A percentile compares a stretch with the other conserved stretches of the same genome.
Evolutionary conservation across 2,329 filamentous ascomycete species (phyloP).

Genomic region (Teratosphaeria epicoccoides): DNA sequence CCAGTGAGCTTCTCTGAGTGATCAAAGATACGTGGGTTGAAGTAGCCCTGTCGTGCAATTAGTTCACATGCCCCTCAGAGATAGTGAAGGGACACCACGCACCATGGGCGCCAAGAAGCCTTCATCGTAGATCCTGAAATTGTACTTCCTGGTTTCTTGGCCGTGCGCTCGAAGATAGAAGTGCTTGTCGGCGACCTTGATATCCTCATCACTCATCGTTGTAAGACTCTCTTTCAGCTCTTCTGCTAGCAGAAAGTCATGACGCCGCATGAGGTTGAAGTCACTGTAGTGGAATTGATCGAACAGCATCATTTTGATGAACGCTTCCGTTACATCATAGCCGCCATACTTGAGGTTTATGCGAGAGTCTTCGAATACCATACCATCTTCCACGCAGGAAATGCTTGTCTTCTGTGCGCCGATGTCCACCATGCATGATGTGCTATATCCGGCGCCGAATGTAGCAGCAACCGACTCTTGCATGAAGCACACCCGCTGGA

Average conservation of each 20-base stretch:
- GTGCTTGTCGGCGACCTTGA: constrained; percentile 77
- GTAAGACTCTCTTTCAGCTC: constrained; percentile 91
- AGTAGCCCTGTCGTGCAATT: constrained; percentile 53
- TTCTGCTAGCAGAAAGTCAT: constrained; percentile 88
- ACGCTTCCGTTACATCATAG: constrained; percentile 83
- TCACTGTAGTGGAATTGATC: constrained; percentile 93
- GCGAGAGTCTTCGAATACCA: constrained; percentile 87
- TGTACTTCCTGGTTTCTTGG: constrained; percentile 82
- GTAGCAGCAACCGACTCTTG: constrained; percentile 93
- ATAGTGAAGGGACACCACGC: constrained; percentile 12
- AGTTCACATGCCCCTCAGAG: background rate
- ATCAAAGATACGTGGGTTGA: constrained; percentile 79
- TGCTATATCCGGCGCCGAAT: constrained; percentile 89
- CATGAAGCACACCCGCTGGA: constrained; percentile 81
- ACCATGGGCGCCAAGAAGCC: constrained; percentile 82
- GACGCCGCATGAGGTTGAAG: constrained; percentile 79
- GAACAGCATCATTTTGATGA: constrained; percentile 95
- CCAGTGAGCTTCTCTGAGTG: constrained; percentile 67
- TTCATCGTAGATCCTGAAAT: constrained; percentile 95
- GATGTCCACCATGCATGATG: constrained; percentile 89
- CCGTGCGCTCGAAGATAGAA: constrained; percentile 85
- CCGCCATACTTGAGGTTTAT: constrained; percentile 93
- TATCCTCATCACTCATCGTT: constrained; percentile 79
- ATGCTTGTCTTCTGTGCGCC: constrained; percentile 96
- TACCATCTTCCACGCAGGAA: constrained; percentile 91